Conservation (phyloP, 2,329 filamentous ascomycete genomes). For the Neoarthrinium moseri region DNA sequence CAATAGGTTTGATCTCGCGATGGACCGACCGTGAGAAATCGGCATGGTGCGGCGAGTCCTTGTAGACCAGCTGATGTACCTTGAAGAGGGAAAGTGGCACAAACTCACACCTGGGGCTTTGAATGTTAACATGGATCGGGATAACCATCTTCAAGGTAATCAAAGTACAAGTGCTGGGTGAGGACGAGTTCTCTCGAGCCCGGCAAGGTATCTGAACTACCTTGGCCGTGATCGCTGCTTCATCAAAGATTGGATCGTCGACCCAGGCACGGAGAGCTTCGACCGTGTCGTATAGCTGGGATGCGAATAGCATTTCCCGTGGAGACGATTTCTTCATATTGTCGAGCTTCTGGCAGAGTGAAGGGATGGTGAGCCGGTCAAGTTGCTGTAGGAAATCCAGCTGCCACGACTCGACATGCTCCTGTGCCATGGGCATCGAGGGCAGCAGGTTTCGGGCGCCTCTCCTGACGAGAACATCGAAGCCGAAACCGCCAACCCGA, state of each 20-base stretch:
- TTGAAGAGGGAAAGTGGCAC: slow-evolving; percentile 65
- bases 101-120: slow-evolving; percentile 54
- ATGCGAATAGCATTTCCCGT: slow-evolving; percentile 43
- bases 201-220: slow-evolving; percentile 39
- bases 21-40: slow-evolving; percentile 61
- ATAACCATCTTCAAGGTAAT: slow-evolving; percentile 61
- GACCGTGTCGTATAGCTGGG: slow-evolving; percentile 39
- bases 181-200: slow-evolving; percentile 11
- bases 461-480: slow-evolving; percentile 61
- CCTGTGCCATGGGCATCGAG: slow-evolving; percentile 51
- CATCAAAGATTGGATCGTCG: slow-evolving; percentile 38
- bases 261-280: slow-evolving; percentile 35
- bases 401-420: slow-evolving; percentile 54
- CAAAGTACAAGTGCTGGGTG: slow-evolving; percentile 31
- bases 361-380: slow-evolving; percentile 39
- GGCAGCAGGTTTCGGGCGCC: slow-evolving; percentile 60
- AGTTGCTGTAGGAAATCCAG: slow-evolving; percentile 52
- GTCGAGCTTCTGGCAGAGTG: slow-evolving; percentile 36
- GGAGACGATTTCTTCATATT: slow-evolving; percentile 34
- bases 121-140: slow-evolving; percentile 55
- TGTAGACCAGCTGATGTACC: slow-evolving; percentile 61
- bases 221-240: slow-evolving; percentile 36
- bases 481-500: slow-evolving; percentile 50
- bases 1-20: slow-evolving; percentile 56
- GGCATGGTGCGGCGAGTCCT: slow-evolving; percentile 51